A percentile compares a stretch with the other conserved stretches of the same genome.
Conservation (phyloP, 1,139 yeast species). For the Nakaseomyces delphensis region DNA sequence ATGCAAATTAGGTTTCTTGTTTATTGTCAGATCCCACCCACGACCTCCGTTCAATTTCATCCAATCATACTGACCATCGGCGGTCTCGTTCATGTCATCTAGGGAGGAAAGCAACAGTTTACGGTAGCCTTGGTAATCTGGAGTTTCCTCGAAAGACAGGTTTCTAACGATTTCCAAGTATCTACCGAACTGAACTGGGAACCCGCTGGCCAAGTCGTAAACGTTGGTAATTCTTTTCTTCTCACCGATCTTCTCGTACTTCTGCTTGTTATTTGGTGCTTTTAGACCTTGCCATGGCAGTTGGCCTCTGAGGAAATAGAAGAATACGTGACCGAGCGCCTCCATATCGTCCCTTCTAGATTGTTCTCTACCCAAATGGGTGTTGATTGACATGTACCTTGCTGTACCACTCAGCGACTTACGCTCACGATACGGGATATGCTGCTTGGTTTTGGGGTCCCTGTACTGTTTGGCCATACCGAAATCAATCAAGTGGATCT, state of each 20-base stretch:
- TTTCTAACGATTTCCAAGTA: conserved; percentile 64
- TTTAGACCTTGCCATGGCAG: conserved; percentile 98
- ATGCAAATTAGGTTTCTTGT: conserved; percentile 71
- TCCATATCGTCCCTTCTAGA: conserved; percentile 95
- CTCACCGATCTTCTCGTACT: conserved; percentile 74
- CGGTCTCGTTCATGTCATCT: conserved; percentile 46
- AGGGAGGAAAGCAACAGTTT: conserved; percentile 53
- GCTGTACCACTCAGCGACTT: conserved; percentile 97
- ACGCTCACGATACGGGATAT: conserved; percentile 92
- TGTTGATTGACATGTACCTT: conserved; percentile 88
- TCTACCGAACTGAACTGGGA: conserved; percentile 71
- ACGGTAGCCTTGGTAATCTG: conserved; percentile 67
- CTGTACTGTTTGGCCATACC: conserved; percentile 94
- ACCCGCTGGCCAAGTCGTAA: conserved; percentile 56
- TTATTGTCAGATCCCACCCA: conserved; percentile 75
- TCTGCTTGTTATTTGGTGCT: conserved; percentile 75
- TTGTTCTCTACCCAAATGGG: conserved; percentile 95
- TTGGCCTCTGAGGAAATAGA: conserved; percentile 90
- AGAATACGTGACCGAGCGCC: conserved; percentile 87
- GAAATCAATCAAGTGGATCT: conserved; percentile 91
- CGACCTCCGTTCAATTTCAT: conserved; percentile 72
- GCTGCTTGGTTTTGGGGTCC: conserved; percentile 92
- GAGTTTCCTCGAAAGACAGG: conserved; percentile 66
- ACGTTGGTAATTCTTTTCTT: conserved; percentile 67
- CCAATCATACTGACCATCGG: conserved; percentile 75